Percentiles rank a stretch among this genome's conserved stretches.
phyloP scores from a whole-genome alignment of 2,329 filamentous ascomycete genomes.

The Ophiostoma sp. region DNA sequence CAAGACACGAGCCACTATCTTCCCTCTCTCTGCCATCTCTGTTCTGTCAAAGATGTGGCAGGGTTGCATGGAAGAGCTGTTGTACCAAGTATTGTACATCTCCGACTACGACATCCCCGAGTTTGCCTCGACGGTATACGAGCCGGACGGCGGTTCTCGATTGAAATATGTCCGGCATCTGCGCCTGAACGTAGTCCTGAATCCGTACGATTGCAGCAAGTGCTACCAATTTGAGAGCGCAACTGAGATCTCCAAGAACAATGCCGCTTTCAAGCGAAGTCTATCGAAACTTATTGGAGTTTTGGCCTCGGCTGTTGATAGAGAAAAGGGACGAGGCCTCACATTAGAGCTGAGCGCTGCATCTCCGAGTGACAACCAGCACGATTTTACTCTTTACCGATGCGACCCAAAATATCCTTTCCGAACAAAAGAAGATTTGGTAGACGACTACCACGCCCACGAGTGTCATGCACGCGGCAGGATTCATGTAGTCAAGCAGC shows the following conservation, averaged over 20 bases:
- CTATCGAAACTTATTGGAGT: background rate
- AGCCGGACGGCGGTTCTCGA: background rate
- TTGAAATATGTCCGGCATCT: background rate
- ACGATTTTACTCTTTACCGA: background rate
- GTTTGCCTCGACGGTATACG: background rate
- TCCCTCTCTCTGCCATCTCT: background rate
- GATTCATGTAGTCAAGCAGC: too few species aligned
- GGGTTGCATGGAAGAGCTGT: background rate
- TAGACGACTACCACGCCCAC: background rate
- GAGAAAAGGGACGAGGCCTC: background rate
- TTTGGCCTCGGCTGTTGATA: background rate
- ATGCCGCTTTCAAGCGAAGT: background rate
- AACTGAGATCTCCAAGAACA: background rate
- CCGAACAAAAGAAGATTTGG: conserved; percentile 1
- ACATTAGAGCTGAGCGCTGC: background rate
- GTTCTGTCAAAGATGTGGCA: background rate
- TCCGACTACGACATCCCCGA: background rate
- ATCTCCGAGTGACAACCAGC: background rate
- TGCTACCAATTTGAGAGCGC: background rate
- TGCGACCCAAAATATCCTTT: background rate
- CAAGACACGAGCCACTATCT: background rate
- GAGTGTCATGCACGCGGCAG: too few species aligned
- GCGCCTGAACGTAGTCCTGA: background rate
- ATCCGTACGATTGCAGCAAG: background rate
- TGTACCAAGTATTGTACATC: background rate